Evolutionary conservation across 306 rosid species (phyloP).

Genomic region (Delonix regia): DNA sequence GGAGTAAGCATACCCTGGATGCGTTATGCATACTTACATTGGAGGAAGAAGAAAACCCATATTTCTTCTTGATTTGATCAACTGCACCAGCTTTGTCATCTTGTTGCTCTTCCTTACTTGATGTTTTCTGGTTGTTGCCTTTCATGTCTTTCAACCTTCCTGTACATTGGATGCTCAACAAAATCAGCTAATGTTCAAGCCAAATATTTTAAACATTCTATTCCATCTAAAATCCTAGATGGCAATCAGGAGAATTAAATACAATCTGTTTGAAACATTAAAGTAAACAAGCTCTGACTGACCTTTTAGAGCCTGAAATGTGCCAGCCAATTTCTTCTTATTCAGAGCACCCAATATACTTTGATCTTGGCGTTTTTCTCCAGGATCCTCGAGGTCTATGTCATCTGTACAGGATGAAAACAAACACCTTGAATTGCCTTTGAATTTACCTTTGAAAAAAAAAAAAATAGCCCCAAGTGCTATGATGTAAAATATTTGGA

Average conservation of each 20-base stretch:
- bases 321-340: constrained; percentile 74
- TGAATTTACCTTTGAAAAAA: not conserved
- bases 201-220: constrained; percentile 12
- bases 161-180: constrained; percentile 40
- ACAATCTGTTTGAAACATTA: not conserved
- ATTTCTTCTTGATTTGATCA: constrained; percentile 79
- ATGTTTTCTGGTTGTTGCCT: constrained; percentile 55
- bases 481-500: not conserved
- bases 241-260: not conserved
- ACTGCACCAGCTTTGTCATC: constrained; percentile 59
- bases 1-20: not conserved
- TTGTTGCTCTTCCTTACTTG: constrained; percentile 60
- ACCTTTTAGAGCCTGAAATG: constrained; percentile 80
- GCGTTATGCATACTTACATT: constrained; percentile 50
- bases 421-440: not conserved
- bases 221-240: not conserved
- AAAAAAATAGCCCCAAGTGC: not conserved
- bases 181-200: constrained; percentile 22
- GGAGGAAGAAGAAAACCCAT: constrained; percentile 65
- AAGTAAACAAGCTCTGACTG: constrained; percentile 19
- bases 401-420: constrained; percentile 58
- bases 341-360: constrained; percentile 66
- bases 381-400: constrained; percentile 62
- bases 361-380: constrained; percentile 70
- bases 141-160: constrained; percentile 83